phyloP scores from a whole-genome alignment of 495 filamentous ascomycete genomes.

The Penicillium bovifimosum region DNA sequence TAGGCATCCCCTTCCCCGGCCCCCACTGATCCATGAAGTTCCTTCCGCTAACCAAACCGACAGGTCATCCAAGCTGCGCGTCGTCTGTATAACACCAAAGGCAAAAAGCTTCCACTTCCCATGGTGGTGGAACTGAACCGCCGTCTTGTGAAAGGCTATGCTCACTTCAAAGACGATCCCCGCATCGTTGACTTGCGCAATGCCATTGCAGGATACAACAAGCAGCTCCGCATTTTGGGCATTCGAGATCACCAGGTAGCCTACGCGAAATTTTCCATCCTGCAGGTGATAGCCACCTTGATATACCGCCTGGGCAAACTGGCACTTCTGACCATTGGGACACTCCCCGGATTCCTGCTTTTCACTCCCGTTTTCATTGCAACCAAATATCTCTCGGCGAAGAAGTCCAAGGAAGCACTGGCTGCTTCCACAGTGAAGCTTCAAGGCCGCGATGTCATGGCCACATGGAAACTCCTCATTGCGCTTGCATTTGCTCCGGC shows the following conservation, averaged over 20 bases:
- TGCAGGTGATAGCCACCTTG: slow-evolving; percentile 67
- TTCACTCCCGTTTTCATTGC: slow-evolving; percentile 90
- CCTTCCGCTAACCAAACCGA: slow-evolving; percentile 25
- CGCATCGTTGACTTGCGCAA: slow-evolving; percentile 75
- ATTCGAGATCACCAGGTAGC: slow-evolving; percentile 94
- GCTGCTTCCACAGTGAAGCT: slow-evolving; percentile 93
- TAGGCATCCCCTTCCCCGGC: slow-evolving; percentile 32
- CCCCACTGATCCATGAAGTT: neutral
- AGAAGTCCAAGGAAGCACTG: slow-evolving; percentile 84
- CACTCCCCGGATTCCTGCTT: slow-evolving; percentile 78
- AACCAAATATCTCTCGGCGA: slow-evolving; percentile 81
- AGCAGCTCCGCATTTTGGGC: slow-evolving; percentile 74
- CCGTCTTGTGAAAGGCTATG: slow-evolving; percentile 86
- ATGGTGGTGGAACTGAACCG: slow-evolving; percentile 96
- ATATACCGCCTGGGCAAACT: slow-evolving; percentile 78
- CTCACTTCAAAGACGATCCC: slow-evolving; percentile 84
- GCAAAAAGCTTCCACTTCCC: slow-evolving; percentile 89
- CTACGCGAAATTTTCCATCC: slow-evolving; percentile 77
- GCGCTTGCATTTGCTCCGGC: slow-evolving; percentile 81
- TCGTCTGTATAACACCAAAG: slow-evolving; percentile 86
- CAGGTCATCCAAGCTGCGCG: slow-evolving; percentile 88
- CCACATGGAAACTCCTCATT: slow-evolving; percentile 96
- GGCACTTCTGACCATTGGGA: slow-evolving; percentile 66
- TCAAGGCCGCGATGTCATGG: slow-evolving; percentile 90
- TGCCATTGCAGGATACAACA: slow-evolving; percentile 81